Percentiles rank a stretch among this genome's conserved stretches.
phyloP scores from a whole-genome alignment of 352 stramenopile genomes.

The Pythium volutum region DNA sequence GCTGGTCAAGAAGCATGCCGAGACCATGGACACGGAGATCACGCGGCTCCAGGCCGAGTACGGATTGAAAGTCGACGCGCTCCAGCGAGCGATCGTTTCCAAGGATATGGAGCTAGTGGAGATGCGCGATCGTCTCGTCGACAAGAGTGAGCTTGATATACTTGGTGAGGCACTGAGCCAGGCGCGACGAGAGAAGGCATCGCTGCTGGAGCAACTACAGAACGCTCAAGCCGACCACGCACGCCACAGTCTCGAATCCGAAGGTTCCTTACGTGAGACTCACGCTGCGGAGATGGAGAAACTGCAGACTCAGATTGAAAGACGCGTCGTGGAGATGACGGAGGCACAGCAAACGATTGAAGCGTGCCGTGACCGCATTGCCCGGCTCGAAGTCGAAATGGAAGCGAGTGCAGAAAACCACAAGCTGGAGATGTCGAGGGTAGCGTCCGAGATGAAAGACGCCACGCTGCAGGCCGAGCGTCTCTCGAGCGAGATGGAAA shows the following conservation, averaged over 20 bases:
- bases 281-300: constrained; percentile 39
- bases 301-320: constrained; percentile 41
- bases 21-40: constrained; percentile 38
- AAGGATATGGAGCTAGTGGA: constrained; percentile 48
- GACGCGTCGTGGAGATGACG: constrained; percentile 42
- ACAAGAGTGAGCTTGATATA: constrained; percentile 45
- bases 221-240: constrained; percentile 38
- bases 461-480: constrained; percentile 23
- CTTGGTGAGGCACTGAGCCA: constrained; percentile 39
- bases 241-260: constrained; percentile 29
- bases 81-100: constrained; percentile 39
- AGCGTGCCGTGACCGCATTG: constrained; percentile 33
- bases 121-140: constrained; percentile 41
- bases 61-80: constrained; percentile 37
- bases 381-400: constrained; percentile 38
- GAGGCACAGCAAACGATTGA: constrained; percentile 34
- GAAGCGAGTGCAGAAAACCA: constrained; percentile 31
- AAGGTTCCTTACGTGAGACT: constrained; percentile 29
- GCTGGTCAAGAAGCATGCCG: constrained; percentile 29
- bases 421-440: constrained; percentile 32
- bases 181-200: constrained; percentile 49
- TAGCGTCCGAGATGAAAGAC: constrained; percentile 48
- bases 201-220: constrained; percentile 43
- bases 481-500: constrained; percentile 8
- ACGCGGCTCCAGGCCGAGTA: constrained; percentile 49